phyloP scores from a whole-genome alignment of 441 rosid genomes.

The Metrosideros polymorpha region DNA sequence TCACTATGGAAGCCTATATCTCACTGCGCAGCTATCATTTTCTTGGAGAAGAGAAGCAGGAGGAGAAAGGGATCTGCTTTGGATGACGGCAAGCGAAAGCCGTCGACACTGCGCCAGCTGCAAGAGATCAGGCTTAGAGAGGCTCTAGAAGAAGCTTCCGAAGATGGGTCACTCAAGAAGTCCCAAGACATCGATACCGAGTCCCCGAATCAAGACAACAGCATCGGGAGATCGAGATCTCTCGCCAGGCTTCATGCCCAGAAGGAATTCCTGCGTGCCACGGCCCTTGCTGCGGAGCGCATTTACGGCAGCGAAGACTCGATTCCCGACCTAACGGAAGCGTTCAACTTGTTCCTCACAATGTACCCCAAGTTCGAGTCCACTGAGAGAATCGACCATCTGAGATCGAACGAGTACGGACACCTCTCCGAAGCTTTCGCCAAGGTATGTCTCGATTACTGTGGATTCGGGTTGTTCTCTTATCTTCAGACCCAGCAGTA shows the following conservation, averaged over 20 bases:
- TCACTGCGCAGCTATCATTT: constrained; percentile 45
- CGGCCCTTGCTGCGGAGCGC: constrained; percentile 45
- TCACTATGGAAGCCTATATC: constrained; percentile 72
- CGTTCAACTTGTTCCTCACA: constrained; percentile 36
- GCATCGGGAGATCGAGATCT: constrained; percentile 52
- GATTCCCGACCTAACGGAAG: constrained; percentile 33
- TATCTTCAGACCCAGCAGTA: constrained; percentile 40
- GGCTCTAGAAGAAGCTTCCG: constrained; percentile 64
- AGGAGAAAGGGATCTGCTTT: constrained; percentile 39
- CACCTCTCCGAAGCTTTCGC: constrained; percentile 34
- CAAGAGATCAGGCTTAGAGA: constrained; percentile 54
- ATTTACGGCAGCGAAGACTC: constrained; percentile 32
- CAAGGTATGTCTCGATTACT: constrained; percentile 66
- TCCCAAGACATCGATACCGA: constrained; percentile 46
- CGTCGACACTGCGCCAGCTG: constrained; percentile 39
- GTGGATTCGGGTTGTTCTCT: constrained; percentile 62
- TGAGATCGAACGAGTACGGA: constrained; percentile 42
- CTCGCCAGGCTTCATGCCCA: constrained; percentile 55
- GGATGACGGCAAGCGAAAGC: constrained; percentile 32
- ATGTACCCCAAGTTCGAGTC: constrained; percentile 57
- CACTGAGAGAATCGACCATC: constrained; percentile 40
- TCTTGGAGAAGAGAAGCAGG: constrained; percentile 41
- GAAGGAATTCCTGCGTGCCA: constrained; percentile 50
- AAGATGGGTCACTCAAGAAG: constrained; percentile 49
- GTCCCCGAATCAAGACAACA: constrained; percentile 27